Percentiles rank a stretch among this genome's conserved stretches.
phyloP scores from a whole-genome alignment of 768 basidiomycete genomes.

The Mrakia blollopis region DNA sequence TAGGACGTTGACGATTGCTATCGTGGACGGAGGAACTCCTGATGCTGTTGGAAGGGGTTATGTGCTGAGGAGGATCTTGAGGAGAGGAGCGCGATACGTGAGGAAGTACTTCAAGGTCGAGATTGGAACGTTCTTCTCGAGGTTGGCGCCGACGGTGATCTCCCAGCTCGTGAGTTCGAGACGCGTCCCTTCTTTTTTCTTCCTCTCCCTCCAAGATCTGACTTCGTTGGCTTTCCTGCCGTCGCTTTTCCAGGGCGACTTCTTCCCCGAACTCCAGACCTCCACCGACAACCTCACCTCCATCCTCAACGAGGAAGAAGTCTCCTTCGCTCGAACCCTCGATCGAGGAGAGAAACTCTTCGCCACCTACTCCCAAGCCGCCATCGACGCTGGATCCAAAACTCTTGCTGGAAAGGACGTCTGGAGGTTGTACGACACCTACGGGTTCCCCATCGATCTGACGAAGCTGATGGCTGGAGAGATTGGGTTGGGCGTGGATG shows the following conservation, averaged over 20 bases:
- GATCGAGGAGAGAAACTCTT: slow-evolving; percentile 96
- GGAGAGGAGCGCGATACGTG: slow-evolving; percentile 91
- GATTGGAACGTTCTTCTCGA: slow-evolving; percentile 93
- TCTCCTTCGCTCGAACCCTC: slow-evolving; percentile 92
- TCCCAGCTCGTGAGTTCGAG: slow-evolving; percentile 67
- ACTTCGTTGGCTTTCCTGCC: background rate
- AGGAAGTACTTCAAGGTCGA: slow-evolving; percentile 88
- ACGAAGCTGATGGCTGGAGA: slow-evolving; percentile 98
- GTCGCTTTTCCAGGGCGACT: slow-evolving; percentile 56
- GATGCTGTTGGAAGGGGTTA: slow-evolving; percentile 96
- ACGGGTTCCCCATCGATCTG: slow-evolving; percentile 94
- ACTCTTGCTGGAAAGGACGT: slow-evolving; percentile 85
- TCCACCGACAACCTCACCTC: slow-evolving; percentile 79
- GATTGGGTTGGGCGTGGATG: slow-evolving; percentile 73
- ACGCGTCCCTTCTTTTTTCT: background rate
- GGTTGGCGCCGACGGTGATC: slow-evolving; percentile 79
- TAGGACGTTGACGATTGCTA: slow-evolving; percentile 86
- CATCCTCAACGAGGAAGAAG: slow-evolving; percentile 95
- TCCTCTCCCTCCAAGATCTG: background rate
- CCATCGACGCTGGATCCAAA: slow-evolving; percentile 58
- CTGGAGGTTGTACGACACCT: slow-evolving; percentile 96
- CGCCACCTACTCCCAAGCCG: slow-evolving; percentile 71
- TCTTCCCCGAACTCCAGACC: slow-evolving; percentile 84
- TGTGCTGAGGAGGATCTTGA: slow-evolving; percentile 86
- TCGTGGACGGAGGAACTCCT: slow-evolving; percentile 94